These are phyloP conservation scores for Tuber brumale DNA, from an alignment of 495 filamentous ascomycete species.

Conservation along the genomic window DNA sequence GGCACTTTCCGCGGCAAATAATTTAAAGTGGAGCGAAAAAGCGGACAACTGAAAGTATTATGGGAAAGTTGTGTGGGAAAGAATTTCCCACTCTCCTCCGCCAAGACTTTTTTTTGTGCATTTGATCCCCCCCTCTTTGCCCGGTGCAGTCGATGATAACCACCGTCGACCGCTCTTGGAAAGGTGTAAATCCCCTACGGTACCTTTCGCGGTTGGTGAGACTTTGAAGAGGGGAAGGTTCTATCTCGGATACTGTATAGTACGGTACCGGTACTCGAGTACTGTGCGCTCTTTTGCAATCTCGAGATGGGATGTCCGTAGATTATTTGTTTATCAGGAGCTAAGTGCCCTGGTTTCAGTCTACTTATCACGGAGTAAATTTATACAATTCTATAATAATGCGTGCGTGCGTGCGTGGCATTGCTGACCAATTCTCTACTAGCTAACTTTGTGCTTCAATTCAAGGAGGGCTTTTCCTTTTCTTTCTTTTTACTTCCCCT, in stretches of 20 bases:
- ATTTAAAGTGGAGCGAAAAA: not conserved
- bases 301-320: not conserved
- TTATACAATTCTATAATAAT: too few species aligned
- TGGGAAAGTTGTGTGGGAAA: not conserved
- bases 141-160: not conserved
- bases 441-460: not conserved
- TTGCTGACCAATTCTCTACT: not conserved
- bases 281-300: not conserved
- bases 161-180: not conserved
- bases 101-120: not conserved
- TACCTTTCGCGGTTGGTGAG: not conserved
- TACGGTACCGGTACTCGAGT: too few species aligned
- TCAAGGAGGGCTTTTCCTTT: not conserved
- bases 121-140: not conserved
- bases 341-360: not conserved
- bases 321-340: not conserved
- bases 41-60: not conserved
- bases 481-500: not conserved
- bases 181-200: not conserved
- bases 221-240: not conserved
- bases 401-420: not conserved
- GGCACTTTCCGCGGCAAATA: not conserved
- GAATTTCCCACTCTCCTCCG: not conserved
- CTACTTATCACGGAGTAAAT: too few species aligned
- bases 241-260: not conserved